Conservation (phyloP, 139 green algal species). For the Astrephomene gubernaculifera region DNA sequence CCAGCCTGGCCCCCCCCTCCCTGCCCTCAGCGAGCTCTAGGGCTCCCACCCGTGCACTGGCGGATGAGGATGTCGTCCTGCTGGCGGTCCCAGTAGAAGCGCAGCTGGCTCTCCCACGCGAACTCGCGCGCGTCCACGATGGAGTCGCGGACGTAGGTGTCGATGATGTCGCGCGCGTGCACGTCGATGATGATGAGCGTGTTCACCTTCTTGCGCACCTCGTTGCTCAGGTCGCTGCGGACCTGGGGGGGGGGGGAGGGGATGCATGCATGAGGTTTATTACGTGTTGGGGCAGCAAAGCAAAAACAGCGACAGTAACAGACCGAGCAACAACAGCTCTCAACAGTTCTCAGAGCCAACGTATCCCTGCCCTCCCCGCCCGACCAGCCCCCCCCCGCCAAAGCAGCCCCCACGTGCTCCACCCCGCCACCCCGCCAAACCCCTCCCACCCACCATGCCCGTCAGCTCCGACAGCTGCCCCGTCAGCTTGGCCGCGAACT, state of each 20-base stretch:
- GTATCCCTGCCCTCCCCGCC: too few relatives aligned
- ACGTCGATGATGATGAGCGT: constrained; percentile 91
- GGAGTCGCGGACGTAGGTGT: constrained; percentile 85
- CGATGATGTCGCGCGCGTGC: constrained; percentile 89
- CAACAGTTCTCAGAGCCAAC: too few relatives aligned
- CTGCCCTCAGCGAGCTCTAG: neutral
- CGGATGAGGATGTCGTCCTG: constrained; percentile 86
- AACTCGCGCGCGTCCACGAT: constrained; percentile 89
- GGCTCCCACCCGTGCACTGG: constrained; percentile 78
- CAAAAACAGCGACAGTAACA: neutral
- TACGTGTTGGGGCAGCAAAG: neutral
- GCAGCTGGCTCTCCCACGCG: constrained; percentile 88
- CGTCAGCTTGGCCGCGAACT: constrained; percentile 81
- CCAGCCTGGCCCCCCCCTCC: neutral
- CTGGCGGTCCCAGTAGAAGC: constrained; percentile 84
- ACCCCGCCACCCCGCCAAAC: neutral
- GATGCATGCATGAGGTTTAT: neutral
- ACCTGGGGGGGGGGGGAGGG: constrained; percentile 33
- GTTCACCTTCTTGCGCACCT: constrained; percentile 89
- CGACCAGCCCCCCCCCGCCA: too few relatives aligned
- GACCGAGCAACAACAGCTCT: neutral
- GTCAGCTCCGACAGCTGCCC: constrained; percentile 83
- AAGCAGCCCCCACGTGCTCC: neutral
- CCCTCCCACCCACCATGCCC: constrained; percentile 68
- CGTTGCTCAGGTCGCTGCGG: constrained; percentile 72